These are phyloP conservation scores for Penicillium alfredii DNA, from an alignment of 495 filamentous ascomycete species.

Conservation along the genomic window DNA sequence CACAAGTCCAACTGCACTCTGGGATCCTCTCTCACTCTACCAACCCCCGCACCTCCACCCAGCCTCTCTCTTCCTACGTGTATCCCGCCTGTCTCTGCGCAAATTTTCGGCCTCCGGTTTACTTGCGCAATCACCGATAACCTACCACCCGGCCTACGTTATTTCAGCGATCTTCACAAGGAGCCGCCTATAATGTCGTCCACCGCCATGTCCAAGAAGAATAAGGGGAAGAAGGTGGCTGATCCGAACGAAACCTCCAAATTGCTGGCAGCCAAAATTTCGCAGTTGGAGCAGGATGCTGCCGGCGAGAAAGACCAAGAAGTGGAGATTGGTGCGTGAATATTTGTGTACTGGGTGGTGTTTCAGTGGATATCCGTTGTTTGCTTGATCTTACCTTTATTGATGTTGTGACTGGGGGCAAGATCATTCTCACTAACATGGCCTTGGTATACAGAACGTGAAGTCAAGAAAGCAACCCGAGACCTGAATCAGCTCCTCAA, in stretches of 20 bases:
- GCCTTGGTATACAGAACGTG: slow-evolving; percentile 50
- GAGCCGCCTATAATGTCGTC: slow-evolving; percentile 33
- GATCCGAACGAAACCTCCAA: slow-evolving; percentile 85
- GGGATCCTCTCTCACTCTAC: slow-evolving; percentile 9
- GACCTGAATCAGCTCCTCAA: slow-evolving; percentile 76
- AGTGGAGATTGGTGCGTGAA: slow-evolving; percentile 85
- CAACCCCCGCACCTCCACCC: slow-evolving; percentile 9
- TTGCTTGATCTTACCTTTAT: slow-evolving; percentile 5
- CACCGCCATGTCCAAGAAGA: slow-evolving; percentile 49
- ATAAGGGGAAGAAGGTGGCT: slow-evolving; percentile 68
- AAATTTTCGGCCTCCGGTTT: slow-evolving; percentile 18
- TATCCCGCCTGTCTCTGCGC: slow-evolving; percentile 12
- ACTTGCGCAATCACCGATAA: slow-evolving; percentile 9
- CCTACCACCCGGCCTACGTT: too few species aligned
- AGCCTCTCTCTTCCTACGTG: slow-evolving; percentile 6
- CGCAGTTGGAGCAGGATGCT: slow-evolving; percentile 86
- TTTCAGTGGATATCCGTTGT: slow-evolving; percentile 2
- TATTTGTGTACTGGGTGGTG: slow-evolving; percentile 10
- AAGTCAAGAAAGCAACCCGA: slow-evolving; percentile 89
- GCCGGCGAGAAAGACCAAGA: slow-evolving; percentile 94
- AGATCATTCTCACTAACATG: slow-evolving; percentile 15
- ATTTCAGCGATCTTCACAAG: background rate
- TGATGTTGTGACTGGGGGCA: slow-evolving; percentile 2
- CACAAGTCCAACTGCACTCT: slow-evolving; percentile 13
- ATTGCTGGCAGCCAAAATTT: slow-evolving; percentile 85